Evolutionary conservation across 208 protist genomes (phyloP).

Genomic region (Leishmania braziliensis): DNA sequence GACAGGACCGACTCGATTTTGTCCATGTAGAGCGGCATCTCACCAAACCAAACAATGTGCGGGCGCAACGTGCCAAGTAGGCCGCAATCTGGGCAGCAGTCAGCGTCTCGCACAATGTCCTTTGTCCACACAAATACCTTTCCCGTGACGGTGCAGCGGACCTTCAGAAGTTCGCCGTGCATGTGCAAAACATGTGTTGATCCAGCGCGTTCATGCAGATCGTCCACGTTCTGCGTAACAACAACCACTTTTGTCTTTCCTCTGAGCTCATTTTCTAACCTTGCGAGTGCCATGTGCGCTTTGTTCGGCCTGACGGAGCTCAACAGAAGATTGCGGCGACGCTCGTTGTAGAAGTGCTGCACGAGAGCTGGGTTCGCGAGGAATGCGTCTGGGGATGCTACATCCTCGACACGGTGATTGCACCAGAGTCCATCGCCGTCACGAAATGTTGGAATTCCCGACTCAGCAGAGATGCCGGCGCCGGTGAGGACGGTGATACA

Average conservation of each 20-base stretch:
- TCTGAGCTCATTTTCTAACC: constrained; percentile 46
- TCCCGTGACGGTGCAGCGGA: constrained; percentile 48
- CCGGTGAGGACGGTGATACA: constrained; percentile 73
- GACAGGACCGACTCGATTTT: constrained; percentile 41
- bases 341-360: constrained; percentile 72
- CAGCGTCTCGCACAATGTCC: constrained; percentile 37
- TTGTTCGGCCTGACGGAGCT: constrained; percentile 50
- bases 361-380: constrained; percentile 49
- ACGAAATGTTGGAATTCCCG: constrained; percentile 65
- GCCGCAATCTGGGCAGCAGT: constrained; percentile 52
- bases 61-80: constrained; percentile 59
- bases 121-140: constrained; percentile 31
- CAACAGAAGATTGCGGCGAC: constrained; percentile 39
- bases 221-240: constrained; percentile 83
- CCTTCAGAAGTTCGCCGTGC: constrained; percentile 82
- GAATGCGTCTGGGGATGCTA: constrained; percentile 59
- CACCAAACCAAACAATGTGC: constrained; percentile 86
- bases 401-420: constrained; percentile 75
- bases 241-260: constrained; percentile 38
- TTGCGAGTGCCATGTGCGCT: constrained; percentile 55
- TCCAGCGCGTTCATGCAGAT: constrained; percentile 76
- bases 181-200: constrained; percentile 73
- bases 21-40: constrained; percentile 75
- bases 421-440: constrained; percentile 70
- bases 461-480: constrained; percentile 79